A percentile compares a stretch with the other conserved stretches of the same genome.
Evolutionary conservation across 176 grass and related monocot genomes (phyloP).

Genomic region (Lolium rigidum): DNA sequence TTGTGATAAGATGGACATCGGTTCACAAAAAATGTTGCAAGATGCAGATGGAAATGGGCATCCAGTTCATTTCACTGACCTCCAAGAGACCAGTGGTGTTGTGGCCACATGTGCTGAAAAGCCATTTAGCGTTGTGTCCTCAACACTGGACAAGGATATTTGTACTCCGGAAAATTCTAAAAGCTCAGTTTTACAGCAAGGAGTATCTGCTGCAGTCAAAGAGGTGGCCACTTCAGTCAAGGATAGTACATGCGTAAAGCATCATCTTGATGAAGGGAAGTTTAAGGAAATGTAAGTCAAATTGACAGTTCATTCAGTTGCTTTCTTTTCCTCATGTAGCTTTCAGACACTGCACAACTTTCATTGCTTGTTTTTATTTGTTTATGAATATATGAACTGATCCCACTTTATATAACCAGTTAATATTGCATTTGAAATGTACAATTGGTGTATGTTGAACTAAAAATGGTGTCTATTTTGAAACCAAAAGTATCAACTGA

Average conservation of each 20-base stretch:
- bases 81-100: constrained; percentile 29
- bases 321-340: background rate
- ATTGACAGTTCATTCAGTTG: constrained; percentile 20
- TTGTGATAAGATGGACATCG: constrained; percentile 31
- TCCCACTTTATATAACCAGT: background rate
- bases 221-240: constrained; percentile 46
- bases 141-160: constrained; percentile 35
- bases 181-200: constrained; percentile 43
- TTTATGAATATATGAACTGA: constrained; percentile 1
- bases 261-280: constrained; percentile 54
- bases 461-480: background rate
- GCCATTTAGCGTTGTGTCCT: constrained; percentile 35
- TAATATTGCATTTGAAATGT: constrained; percentile 1
- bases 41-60: constrained; percentile 56
- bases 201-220: constrained; percentile 37
- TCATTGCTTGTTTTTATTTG: constrained; percentile 19
- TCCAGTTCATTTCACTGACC: constrained; percentile 6
- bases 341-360: constrained; percentile 15
- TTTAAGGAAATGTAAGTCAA: constrained; percentile 83
- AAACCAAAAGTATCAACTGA: background rate
- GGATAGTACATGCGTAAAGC: constrained; percentile 36
- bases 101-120: constrained; percentile 31
- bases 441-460: background rate
- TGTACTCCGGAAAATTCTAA: constrained; percentile 27
- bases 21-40: constrained; percentile 30